Evolutionary conservation across 139 green algal species (phyloP).

Genomic region (Closterium sp.): DNA sequence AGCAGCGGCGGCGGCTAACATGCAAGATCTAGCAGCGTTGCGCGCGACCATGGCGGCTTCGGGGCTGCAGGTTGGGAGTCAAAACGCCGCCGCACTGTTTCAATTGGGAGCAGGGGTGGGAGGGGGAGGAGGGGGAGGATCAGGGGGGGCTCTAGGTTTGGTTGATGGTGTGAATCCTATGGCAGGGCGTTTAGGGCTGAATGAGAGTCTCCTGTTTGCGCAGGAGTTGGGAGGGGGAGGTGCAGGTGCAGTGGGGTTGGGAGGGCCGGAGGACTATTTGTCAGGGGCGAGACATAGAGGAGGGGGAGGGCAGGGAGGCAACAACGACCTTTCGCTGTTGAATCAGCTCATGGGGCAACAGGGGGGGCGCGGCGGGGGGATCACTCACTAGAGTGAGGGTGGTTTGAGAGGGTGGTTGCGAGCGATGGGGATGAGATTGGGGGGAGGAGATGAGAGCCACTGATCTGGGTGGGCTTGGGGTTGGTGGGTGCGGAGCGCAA

Average conservation of each 20-base stretch:
- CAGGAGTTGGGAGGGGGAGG: not conserved
- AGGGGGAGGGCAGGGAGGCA: not conserved
- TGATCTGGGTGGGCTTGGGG: not conserved
- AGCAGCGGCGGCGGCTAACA: not conserved
- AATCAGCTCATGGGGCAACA: not conserved
- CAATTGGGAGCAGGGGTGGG: not conserved
- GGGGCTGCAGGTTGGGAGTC: not conserved
- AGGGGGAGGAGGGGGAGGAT: not conserved
- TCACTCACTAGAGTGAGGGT: not conserved
- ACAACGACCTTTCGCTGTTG: not conserved
- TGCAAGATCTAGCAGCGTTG: not conserved
- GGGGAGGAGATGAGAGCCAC: not conserved
- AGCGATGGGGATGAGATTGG: not conserved
- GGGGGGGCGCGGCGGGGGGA: not conserved
- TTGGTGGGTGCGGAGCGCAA: too few species aligned
- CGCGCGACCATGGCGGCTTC: not conserved
- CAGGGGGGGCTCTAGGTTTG: not conserved
- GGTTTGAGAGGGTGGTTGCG: not conserved
- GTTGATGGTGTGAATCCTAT: not conserved
- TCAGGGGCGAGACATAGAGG: not conserved
- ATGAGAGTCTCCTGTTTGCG: not conserved
- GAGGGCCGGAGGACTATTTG: not conserved
- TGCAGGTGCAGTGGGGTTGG: not conserved
- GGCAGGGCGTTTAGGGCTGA: not conserved
- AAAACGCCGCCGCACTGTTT: not conserved